Conservation (phyloP, 805 yeast genomes). For the Pichia cephalocereana region DNA sequence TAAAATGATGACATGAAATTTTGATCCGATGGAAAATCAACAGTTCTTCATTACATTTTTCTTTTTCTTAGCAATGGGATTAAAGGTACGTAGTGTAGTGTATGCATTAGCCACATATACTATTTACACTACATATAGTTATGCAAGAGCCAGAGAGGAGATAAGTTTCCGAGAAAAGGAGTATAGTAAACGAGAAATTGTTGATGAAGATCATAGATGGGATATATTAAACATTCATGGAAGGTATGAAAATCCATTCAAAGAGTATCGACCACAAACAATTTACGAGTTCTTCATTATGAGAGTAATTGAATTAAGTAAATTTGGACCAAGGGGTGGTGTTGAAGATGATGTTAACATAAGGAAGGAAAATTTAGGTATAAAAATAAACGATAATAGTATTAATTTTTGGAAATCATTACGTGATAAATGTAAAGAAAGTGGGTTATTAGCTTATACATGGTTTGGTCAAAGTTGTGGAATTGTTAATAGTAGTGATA, state of each 20-base stretch:
- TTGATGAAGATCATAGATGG: constrained; percentile 24
- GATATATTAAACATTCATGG: constrained; percentile 54
- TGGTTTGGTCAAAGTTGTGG: constrained; percentile 96
- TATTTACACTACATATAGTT: constrained; percentile 55
- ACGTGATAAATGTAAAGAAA: constrained; percentile 10
- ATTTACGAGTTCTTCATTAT: constrained; percentile 75
- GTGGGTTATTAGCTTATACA: constrained; percentile 54
- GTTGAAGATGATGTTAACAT: constrained; percentile 39
- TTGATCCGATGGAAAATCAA: no score
- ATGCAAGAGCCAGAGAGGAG: constrained; percentile 43
- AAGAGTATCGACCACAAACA: constrained; percentile 84
- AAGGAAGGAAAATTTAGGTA: constrained; percentile 49
- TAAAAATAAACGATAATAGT: constrained; percentile 29
- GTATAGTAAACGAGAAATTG: background rate
- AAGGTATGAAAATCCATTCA: constrained; percentile 82
- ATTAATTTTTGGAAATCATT: constrained; percentile 14
- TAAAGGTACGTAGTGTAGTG: constrained; percentile 27
- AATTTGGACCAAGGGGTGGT: constrained; percentile 43
- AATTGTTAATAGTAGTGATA: constrained; percentile 37
- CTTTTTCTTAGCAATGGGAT: background rate
- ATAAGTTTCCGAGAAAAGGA: constrained; percentile 34
- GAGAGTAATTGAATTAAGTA: constrained; percentile 62
- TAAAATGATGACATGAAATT: no score
- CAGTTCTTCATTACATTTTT: background rate
- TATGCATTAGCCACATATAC: constrained; percentile 43